Evolutionary conservation across 208 protist species (phyloP), one percentile per base, ranked within the genome.

Genomic region (Leishmania lainsoni): DNA sequence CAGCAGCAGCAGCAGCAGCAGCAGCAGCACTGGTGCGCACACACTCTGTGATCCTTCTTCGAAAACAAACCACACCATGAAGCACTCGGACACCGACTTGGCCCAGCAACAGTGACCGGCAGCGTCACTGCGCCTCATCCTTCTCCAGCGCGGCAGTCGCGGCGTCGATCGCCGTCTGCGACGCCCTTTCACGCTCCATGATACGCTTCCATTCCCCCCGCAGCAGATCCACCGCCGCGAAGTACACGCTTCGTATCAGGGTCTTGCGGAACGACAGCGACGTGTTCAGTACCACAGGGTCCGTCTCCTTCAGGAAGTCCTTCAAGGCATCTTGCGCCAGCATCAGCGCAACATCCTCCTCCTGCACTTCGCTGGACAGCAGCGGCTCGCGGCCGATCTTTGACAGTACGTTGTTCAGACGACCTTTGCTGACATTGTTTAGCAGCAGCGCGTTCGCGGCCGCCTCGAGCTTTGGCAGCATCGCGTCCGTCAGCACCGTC

Each of bases 311-410:
- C n/a, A 97, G 83, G 77, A 96, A 97, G 75, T 97, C 94, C 86
- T 97, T 97, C 71, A 97, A 75, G 35, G 94, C 92, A 66, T 97
- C 94, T 87, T 97, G 94, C 42, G 94, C 92, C 3, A 97, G 89
- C 87, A 97, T 79, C 65, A 93, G 73, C 26, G 83, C 85, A 8
- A 97, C 87, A 70, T 94, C 89, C 6, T 76, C 74, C 80, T 87
- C 68, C n/a, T 81, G 90, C 5, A 93, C 83, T 76, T 94, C 87
- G 0, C 93, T 90, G 0, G 85, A 81, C 14, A 93, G 84, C 32
- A 97, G 81, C 54, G 93, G 91, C 83, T 96, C 92, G 17, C 89
- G 89, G 12, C 94, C 94, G 51, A 96, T 87, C 78, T 97, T 97
- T 49, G 91, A 95, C 10, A 97, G 79, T 42, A 96, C 92, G 77